Evolutionary conservation across 2,329 filamentous ascomycete genomes (phyloP), one percentile per base, ranked within the genome.

Genomic region (Endothia cerciana): DNA sequence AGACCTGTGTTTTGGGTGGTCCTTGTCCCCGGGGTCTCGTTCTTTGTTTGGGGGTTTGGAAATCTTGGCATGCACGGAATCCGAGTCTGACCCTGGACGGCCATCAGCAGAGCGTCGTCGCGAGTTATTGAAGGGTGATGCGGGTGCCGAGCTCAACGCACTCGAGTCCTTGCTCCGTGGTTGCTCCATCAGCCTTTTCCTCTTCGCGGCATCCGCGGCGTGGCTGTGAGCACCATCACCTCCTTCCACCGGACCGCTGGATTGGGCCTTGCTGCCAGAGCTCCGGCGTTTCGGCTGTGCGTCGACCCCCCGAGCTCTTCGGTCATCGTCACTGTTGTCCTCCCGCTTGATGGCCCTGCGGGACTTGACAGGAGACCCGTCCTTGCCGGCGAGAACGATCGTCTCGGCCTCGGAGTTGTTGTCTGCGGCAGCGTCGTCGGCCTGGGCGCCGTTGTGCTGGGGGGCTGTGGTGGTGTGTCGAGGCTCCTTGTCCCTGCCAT

Each of bases 391-490:
- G 41, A 91, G 76, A 43, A 91, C 88, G 68, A 91, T 89, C 17
- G 89, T 91, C 77, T 91, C 89, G 59, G 89, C 89, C 73, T 91
- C 89, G 1, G 89, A 91, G 71, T 89, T 87, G 72, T 83, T 87
- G 66, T 89, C 88, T 65, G 79, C 79, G 28, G 74, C 75, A 49
- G 69, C 73, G 68, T 81, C 78, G 56, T 82, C 80, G 55, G 82
- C 80, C 64, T 84, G 80, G 61, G 19, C 22, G 25, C 77, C 73
- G 61, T 73, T 47, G 33, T 63, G 63, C 22, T 60, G 36, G 22
- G 30, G 73, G 13, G 62, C 77, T 73, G 33, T 40, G 25, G 77
- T 72, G 60, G 72, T 36, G n/a, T 66, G 64, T 7, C 51, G 43
- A 41, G 40, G 73, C 13, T 60, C 45, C 43, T 59, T 64, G 5